Evolutionary conservation across 495 filamentous ascomycete species (phyloP), one percentile per base, ranked within the genome.

Genomic region (Penicillium coprophilum): DNA sequence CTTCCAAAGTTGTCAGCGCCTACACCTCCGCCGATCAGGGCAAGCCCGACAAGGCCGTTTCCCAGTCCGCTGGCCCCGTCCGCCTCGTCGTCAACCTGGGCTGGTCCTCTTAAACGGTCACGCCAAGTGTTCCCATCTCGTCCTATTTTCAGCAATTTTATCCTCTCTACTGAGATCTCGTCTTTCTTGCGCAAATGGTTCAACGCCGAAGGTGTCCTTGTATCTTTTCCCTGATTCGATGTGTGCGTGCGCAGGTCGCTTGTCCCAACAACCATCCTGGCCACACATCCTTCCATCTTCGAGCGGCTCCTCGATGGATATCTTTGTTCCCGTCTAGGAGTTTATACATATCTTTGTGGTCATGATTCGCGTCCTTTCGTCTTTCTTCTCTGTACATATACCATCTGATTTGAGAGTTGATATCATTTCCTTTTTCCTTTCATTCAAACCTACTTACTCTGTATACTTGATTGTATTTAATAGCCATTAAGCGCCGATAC

Each of bases 31-130:
- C 58, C 45, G 60, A 70, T 44, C 59, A 59, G 46, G 64, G 55
- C 58, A 60, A 59, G 44, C 34, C 66, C 43, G 66, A 66, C 45
- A 56, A 57, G 34, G 46, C 46, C 41, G 24, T 50, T 20, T 6
- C 41, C 58, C 23, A 50, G 43, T 2, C 6, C 9, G 23, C 59
- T 28, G 70, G 59, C 3, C 30, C 69, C 28, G 53, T 75, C 59
- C 74, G 74, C 58, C 67, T 77, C 12, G 23, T 63, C 20, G 68
- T 71, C 60, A 46, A 62, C 21, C 64, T 77, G 28, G 70, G 75
- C 72, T 77, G 57, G 56, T 46, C 28, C 34, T 60, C 61, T 47
- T 66, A 67, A 63, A 56, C 46, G 52, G 53, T 41, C 46, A 54
- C 21, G 31, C 24, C 28, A 12, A 6, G 3, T 47, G 31, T 41